Conservation (phyloP, 805 yeast species). For the Candida loeiensis region DNA sequence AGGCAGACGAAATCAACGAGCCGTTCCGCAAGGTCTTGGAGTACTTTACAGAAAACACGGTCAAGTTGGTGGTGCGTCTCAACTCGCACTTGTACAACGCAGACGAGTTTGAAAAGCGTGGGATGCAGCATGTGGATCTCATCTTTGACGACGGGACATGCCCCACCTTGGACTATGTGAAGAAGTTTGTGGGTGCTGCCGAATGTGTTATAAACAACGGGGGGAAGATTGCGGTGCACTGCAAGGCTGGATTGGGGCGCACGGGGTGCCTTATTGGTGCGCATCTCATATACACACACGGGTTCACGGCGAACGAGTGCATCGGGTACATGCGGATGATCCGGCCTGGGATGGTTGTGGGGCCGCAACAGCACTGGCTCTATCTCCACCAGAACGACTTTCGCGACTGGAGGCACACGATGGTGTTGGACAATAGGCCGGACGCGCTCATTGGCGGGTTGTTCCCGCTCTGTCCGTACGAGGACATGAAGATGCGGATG, state of each 20-base stretch:
- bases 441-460: slow-evolving; percentile 66
- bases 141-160: slow-evolving; percentile 98
- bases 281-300: slow-evolving; percentile 90
- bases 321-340: slow-evolving; percentile 94
- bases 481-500: slow-evolving; percentile 55
- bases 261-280: slow-evolving; percentile 98
- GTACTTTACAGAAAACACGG: slow-evolving; percentile 69
- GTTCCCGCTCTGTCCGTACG: slow-evolving; percentile 58
- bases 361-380: slow-evolving; percentile 99
- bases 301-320: slow-evolving; percentile 95
- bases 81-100: slow-evolving; percentile 90
- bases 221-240: slow-evolving; percentile 97
- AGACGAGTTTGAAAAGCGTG: slow-evolving; percentile 73
- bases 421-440: slow-evolving; percentile 70
- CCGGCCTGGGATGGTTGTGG: slow-evolving; percentile 99
- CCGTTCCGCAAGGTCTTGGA: slow-evolving; percentile 79
- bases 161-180: slow-evolving; percentile 90
- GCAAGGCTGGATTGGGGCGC: slow-evolving; percentile 97
- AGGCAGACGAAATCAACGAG: slow-evolving; percentile 50
- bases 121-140: slow-evolving; percentile 90
- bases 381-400: slow-evolving; percentile 94
- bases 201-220: slow-evolving; percentile 82
- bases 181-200: slow-evolving; percentile 90
- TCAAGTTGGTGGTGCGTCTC: slow-evolving; percentile 84
- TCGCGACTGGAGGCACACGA: slow-evolving; percentile 92